A percentile compares a stretch with the other conserved stretches of the same genome.
These are phyloP conservation scores for Wickerhamomyces sp. DNA, from an alignment of 1,139 yeast genomes.

Conservation along the genomic window DNA sequence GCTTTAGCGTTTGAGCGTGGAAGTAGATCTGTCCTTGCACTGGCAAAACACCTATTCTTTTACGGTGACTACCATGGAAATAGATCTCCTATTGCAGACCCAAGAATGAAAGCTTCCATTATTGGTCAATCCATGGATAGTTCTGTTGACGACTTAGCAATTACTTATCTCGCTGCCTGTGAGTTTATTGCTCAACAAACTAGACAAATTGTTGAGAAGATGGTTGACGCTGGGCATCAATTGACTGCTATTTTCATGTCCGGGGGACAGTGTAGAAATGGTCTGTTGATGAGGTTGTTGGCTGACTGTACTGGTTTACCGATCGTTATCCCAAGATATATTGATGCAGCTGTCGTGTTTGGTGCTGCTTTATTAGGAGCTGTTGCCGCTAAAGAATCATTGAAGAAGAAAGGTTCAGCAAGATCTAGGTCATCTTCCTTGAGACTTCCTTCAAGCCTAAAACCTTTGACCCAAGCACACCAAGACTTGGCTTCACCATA, in stretches of 20 bases:
- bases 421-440: slow-evolving; percentile 27
- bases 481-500: slow-evolving; percentile 55
- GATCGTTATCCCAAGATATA: slow-evolving; percentile 87
- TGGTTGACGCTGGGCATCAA: slow-evolving; percentile 75
- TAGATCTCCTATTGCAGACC: slow-evolving; percentile 94
- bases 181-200: slow-evolving; percentile 98
- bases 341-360: slow-evolving; percentile 94
- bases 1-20: slow-evolving; percentile 50
- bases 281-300: slow-evolving; percentile 77
- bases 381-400: slow-evolving; percentile 69
- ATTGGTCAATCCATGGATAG: slow-evolving; percentile 92
- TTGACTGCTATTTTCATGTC: slow-evolving; percentile 79
- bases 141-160: slow-evolving; percentile 77
- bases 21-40: slow-evolving; percentile 67
- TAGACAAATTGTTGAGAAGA: slow-evolving; percentile 84
- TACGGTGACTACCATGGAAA: slow-evolving; percentile 97
- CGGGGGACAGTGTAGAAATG: slow-evolving; percentile 96
- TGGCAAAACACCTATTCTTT: slow-evolving; percentile 82
- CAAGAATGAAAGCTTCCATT: slow-evolving; percentile 87
- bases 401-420: slow-evolving; percentile 24
- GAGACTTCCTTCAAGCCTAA: slow-evolving; percentile 16
- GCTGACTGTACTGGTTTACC: slow-evolving; percentile 94
- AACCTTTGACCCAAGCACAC: slow-evolving; percentile 12
- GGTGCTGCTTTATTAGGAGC: slow-evolving; percentile 96
- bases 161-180: slow-evolving; percentile 87